Evolutionary conservation across 2,329 filamentous ascomycete genomes (phyloP), one percentile per base, ranked within the genome.

Genomic region (Neonectria magnoliae): DNA sequence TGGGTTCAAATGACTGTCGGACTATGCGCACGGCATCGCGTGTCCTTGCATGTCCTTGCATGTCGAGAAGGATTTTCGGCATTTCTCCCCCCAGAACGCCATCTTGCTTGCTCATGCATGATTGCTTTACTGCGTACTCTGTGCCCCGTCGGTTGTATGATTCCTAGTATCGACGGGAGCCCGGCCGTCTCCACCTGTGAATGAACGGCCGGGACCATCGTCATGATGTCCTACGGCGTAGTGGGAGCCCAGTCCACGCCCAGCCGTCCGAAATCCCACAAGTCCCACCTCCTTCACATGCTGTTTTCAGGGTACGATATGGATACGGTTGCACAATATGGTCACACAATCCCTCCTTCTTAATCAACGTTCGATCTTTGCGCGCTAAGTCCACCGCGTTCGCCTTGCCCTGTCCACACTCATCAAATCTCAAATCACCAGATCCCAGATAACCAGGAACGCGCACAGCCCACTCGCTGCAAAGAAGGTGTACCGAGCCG

Each of bases 401-500:
- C 48, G 29, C 31, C 50, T 38, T 62, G 64, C 53, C 50, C 41
- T 62, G 62, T 53, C 44, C 22, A 31, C 45, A 33, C 51, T 57
- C 22, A 14, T 47, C 20, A 55, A 54, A 57, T 57, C 50, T 70
- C 61, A 75, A 60, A 88, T 83, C 41, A 95, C 81, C 71, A 94
- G 79, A 82, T 96, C 93, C 91, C 92, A 95, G 22, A 92, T 79
- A 36, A 96, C 84, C 70, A 96, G 81, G 75, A 92, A 91, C 27
- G 88, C 84, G 78, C 92, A 94, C 54, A 96, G 79, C 1, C 91
- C 90, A 62, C 90, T 89, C 5, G 91, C 91, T n/a, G 90, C 91
- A 77, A 92, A 94, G 73, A 95, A 95, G 0, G 93, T 93, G 71
- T 90, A 90, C 76, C 90, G 89, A 31, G 93, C 93, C 47, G 90